phyloP scores from a whole-genome alignment of 192 early-diverging fungal species.

The Entomortierella chlamydospora region DNA sequence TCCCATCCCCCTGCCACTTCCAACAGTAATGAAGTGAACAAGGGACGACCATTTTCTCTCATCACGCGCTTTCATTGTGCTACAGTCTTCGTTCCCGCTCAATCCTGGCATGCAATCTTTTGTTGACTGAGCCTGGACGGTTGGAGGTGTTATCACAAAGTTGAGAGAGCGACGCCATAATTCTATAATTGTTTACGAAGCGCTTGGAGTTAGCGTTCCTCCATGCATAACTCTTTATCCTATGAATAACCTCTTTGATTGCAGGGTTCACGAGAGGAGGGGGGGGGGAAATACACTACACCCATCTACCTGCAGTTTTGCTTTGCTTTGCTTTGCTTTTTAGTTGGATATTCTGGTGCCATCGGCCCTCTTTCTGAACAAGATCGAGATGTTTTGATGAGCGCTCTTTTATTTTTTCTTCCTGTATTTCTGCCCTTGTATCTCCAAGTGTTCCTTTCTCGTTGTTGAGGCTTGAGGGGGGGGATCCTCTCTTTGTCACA shows the following conservation, averaged over 20 bases:
- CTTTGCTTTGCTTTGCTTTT: neutral
- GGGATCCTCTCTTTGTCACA: neutral
- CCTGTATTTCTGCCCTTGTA: neutral
- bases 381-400: too few relatives aligned
- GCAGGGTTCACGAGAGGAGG: too few relatives aligned
- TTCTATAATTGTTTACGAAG: neutral
- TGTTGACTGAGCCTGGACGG: neutral
- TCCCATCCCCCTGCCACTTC: neutral
- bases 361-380: too few relatives aligned
- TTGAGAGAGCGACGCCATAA: constrained; percentile 18
- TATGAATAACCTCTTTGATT: too few relatives aligned
- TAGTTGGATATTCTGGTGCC: neutral
- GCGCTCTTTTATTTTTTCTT: too few relatives aligned
- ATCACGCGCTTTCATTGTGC: neutral
- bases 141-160: constrained; percentile 1
- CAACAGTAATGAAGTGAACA: constrained; percentile 7
- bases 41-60: neutral
- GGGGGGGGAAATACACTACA: too few relatives aligned
- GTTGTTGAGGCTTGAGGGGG: neutral
- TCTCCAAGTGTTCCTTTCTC: neutral
- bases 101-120: neutral
- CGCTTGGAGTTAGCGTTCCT: neutral
- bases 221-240: neutral
- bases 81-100: neutral
- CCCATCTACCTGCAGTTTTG: neutral